Evolutionary conservation across 805 yeast genomes (phyloP).

Genomic region (Myxozyma lipomycoides): DNA sequence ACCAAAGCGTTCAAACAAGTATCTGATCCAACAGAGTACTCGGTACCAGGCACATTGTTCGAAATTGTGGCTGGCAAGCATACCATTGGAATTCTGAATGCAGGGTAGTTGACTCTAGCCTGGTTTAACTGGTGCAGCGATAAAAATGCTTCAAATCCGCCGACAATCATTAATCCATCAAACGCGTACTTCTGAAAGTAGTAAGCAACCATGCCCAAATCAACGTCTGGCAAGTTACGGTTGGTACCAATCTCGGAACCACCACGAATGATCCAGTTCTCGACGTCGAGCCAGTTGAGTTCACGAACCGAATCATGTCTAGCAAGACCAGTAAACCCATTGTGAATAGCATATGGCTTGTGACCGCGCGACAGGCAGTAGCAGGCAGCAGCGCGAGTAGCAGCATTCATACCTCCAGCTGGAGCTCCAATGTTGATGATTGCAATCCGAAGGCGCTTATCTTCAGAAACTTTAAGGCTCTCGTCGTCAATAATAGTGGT

Average conservation of each 20-base stretch:
- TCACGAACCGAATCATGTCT: constrained; percentile 80
- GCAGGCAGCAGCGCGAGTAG: constrained; percentile 82
- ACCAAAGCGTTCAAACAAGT: constrained; percentile 91
- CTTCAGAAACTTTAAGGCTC: constrained; percentile 54
- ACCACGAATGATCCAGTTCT: constrained; percentile 82
- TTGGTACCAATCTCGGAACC: constrained; percentile 98
- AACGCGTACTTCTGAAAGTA: constrained; percentile 83
- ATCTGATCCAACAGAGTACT: constrained; percentile 90
- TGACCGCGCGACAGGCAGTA: constrained; percentile 90
- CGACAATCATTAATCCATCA: constrained; percentile 86
- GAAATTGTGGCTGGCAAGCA: constrained; percentile 94
- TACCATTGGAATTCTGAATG: constrained; percentile 90
- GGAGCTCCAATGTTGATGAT: constrained; percentile 95
- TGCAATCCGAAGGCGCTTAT: constrained; percentile 67
- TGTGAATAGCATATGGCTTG: constrained; percentile 81
- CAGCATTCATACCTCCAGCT: constrained; percentile 93
- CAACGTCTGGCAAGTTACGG: constrained; percentile 75
- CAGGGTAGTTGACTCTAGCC: constrained; percentile 76
- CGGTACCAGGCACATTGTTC: constrained; percentile 98
- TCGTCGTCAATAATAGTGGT: constrained; percentile 67
- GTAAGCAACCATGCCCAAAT: constrained; percentile 86
- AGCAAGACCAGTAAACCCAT: constrained; percentile 88
- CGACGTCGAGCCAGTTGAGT: constrained; percentile 79
- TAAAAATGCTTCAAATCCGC: constrained; percentile 96
- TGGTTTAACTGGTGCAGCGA: constrained; percentile 76